Evolutionary conservation across 768 basidiomycete species (phyloP).

Genomic region (Brasilioporus rufonigricans): DNA sequence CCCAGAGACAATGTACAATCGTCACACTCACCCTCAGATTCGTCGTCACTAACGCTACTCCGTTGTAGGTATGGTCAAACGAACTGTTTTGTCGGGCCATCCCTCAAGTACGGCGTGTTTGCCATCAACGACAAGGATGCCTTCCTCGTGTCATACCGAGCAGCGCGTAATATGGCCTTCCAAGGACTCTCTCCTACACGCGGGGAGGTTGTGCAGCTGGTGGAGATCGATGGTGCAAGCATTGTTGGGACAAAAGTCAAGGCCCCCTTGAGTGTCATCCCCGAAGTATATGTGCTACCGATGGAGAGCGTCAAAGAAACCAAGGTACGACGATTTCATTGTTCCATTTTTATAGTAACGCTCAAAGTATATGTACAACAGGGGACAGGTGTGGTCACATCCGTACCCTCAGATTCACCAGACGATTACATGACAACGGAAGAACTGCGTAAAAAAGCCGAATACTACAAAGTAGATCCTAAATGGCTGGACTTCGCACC

Average conservation of each 20-base stretch:
- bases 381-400: conserved; percentile 98
- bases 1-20: conserved; percentile 88
- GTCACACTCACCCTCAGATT: not conserved
- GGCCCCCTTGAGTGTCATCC: conserved; percentile 78
- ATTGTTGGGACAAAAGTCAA: conserved; percentile 88
- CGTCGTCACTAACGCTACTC: not conserved
- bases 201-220: conserved; percentile 70
- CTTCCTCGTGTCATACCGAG: conserved; percentile 83
- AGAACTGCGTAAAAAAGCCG: conserved; percentile 94
- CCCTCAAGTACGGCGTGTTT: conserved; percentile 90
- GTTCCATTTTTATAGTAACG: not conserved
- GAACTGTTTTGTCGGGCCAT: conserved; percentile 92
- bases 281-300: conserved; percentile 93
- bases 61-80: conserved; percentile 89
- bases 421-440: conserved; percentile 90
- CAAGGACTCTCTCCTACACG: conserved; percentile 77
- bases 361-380: conserved; percentile 27
- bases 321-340: conserved; percentile 50
- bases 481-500: conserved; percentile 84
- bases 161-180: conserved; percentile 97
- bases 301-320: conserved; percentile 98
- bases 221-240: conserved; percentile 74
- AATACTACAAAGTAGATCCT: conserved; percentile 93
- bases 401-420: conserved; percentile 96
- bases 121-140: conserved; percentile 84